Evolutionary conservation across 2,329 filamentous ascomycete genomes (phyloP), one percentile per base, ranked within the genome.

Genomic region (Penicillium aurantiogriseum): DNA sequence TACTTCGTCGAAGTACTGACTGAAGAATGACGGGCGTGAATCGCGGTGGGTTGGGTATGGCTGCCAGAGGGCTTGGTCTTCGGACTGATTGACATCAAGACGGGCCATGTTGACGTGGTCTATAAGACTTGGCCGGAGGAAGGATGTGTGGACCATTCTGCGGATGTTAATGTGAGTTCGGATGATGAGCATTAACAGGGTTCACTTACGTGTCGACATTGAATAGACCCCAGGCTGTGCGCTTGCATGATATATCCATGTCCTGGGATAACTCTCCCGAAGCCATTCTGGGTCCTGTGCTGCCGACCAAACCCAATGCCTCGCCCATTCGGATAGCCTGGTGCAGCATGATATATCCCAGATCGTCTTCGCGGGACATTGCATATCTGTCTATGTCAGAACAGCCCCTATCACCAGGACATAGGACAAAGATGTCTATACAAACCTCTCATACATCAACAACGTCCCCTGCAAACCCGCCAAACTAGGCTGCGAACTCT

Each of bases 181-280:
- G 21, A 21, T 21, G 21, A 21, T 21, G 21, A 21, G 21, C 21
- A 21, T 21, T 21, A 21, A 2, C 21, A 21, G 21, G 21, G 21
- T 10, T 40, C 17, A 68, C 73, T 54, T 59, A 75, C 74, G 74
- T 75, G 44, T 76, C 74, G 33, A 75, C 66, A 40, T 76, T 71
- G 40, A 74, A 76, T 21, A 76, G 43, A 0, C 74, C 74, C 74
- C 74, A 76, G 1, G 71, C 71, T 7, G 72, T 73, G 48, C 68
- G 62, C 48, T 63, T 67, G 46, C 68, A 55, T 3, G 72, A 74
- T 6, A 56, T 55, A 38, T 69, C 65, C 68, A 73, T 70, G 27
- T 76, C 73, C 3, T 56, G 39, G 0, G 71, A 67, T 7, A 65
- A 43, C 9, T 66, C 61, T 7, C 63, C 63, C 7, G 67, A 61